phyloP scores from a whole-genome alignment of 164 flowering plant species.

The Vitis cinerea region DNA sequence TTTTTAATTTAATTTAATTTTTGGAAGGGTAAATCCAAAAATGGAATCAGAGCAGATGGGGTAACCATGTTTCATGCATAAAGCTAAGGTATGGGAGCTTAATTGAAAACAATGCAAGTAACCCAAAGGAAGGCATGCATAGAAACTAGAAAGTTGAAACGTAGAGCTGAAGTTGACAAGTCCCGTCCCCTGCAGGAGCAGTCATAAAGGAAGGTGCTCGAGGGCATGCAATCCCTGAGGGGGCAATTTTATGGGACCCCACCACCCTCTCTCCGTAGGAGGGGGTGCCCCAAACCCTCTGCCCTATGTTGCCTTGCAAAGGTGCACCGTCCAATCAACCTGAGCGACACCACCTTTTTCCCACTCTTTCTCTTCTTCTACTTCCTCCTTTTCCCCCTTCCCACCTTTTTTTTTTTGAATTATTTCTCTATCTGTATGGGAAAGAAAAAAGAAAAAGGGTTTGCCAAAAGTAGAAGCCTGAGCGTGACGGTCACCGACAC shows the following conservation, averaged over 20 bases:
- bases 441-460: constrained; percentile 5
- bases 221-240: neutral
- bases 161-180: too few species aligned
- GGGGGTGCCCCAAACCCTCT: neutral
- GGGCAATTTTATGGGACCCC: too few species aligned
- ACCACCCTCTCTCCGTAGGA: too few species aligned
- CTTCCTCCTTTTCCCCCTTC: neutral
- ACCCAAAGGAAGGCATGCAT: neutral
- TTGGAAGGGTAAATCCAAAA: too few species aligned
- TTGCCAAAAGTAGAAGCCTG: constrained; percentile 8
- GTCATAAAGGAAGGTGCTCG: neutral
- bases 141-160: constrained; percentile 5
- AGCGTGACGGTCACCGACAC: constrained; percentile 15
- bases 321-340: constrained; percentile 14
- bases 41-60: too few species aligned
- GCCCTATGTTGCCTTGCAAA: neutral
- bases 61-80: too few species aligned
- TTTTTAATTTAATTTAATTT: too few species aligned
- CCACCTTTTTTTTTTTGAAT: neutral
- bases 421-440: neutral
- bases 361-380: neutral
- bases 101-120: too few species aligned
- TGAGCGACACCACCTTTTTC: constrained; percentile 7
- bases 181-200: neutral
- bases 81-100: too few species aligned